phyloP scores from a whole-genome alignment of 1,284 basidiomycete species.

The Cryptococcus sp. region DNA sequence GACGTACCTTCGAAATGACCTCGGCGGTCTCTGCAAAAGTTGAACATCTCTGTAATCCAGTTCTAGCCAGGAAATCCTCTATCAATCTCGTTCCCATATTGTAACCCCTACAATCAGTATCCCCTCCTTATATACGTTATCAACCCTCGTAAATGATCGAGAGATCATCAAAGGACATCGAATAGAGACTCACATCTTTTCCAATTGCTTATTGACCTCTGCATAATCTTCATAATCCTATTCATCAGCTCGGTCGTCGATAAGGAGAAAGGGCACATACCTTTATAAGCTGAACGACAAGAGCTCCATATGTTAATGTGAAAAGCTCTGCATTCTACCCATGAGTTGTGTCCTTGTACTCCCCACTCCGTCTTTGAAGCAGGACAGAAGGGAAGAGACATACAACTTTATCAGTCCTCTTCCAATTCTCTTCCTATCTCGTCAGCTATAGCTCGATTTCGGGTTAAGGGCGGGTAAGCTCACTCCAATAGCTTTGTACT shows the following conservation, averaged over 20 bases:
- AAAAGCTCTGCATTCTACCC: constrained; percentile 91
- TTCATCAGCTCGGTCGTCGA: background rate
- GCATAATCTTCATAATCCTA: constrained; percentile 93
- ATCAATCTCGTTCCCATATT: constrained; percentile 95
- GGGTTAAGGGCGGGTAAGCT: constrained; percentile 4
- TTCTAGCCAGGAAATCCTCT: constrained; percentile 94
- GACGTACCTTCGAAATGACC: constrained; percentile 72
- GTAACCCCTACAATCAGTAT: constrained; percentile 75
- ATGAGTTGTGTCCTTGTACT: background rate
- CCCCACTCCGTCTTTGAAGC: too few species aligned
- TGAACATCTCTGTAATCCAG: constrained; percentile 73
- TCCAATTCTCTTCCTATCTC: constrained; percentile 77
- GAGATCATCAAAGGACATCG: too few species aligned
- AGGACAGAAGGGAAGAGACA: constrained; percentile 34
- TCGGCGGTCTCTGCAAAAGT: constrained; percentile 94
- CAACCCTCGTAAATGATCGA: background rate
- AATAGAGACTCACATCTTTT: constrained; percentile 54
- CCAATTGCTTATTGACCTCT: constrained; percentile 65
- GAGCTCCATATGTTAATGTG: constrained; percentile 91
- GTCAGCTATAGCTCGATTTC: background rate
- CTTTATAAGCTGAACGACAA: constrained; percentile 97
- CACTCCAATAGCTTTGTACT: constrained; percentile 47
- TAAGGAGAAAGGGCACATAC: constrained; percentile 11
- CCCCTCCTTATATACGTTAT: background rate
- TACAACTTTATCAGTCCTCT: constrained; percentile 85